These are phyloP conservation scores for Guadua angustifolia DNA, from an alignment of 176 grass and related monocot genomes.

Conservation along the genomic window DNA sequence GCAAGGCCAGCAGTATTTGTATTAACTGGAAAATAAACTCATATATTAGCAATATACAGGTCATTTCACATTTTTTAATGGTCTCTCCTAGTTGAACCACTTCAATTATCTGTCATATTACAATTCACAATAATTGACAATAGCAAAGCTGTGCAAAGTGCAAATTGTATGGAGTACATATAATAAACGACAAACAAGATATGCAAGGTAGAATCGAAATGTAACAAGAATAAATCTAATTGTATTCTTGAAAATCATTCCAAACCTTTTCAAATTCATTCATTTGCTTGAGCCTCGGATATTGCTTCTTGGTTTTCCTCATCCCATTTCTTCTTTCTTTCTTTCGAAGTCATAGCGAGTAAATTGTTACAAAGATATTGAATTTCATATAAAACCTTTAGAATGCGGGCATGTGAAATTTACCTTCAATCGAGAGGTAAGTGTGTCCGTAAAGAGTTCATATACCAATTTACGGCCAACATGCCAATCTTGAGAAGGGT, in stretches of 20 bases:
- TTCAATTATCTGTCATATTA: slow-evolving; percentile 16
- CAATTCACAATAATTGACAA: slow-evolving; percentile 26
- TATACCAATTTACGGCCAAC: slow-evolving; percentile 94
- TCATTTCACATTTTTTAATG: slow-evolving; percentile 15
- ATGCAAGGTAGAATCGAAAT: slow-evolving; percentile 27
- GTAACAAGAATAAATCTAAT: not conserved
- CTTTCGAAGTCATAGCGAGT: slow-evolving; percentile 55
- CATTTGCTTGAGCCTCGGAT: slow-evolving; percentile 71
- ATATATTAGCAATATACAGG: slow-evolving; percentile 7
- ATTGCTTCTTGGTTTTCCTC: slow-evolving; percentile 98
- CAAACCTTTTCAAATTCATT: slow-evolving; percentile 98
- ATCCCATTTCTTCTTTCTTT: slow-evolving; percentile 95
- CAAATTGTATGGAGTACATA: slow-evolving; percentile 29
- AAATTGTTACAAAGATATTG: slow-evolving; percentile 40
- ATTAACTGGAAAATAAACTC: slow-evolving; percentile 1
- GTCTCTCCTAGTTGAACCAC: not conserved
- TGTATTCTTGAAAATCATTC: not conserved
- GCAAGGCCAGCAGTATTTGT: not conserved
- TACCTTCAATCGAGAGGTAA: slow-evolving; percentile 89
- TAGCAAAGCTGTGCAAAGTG: not conserved
- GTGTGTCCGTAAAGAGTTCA: slow-evolving; percentile 88
- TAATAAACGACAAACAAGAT: not conserved
- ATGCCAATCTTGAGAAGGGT: slow-evolving; percentile 97
- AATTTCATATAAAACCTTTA: slow-evolving; percentile 34
- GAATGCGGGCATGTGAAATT: slow-evolving; percentile 24